Conservation (phyloP, 352 stramenopile species). For the Pythium oligandrum region DNA sequence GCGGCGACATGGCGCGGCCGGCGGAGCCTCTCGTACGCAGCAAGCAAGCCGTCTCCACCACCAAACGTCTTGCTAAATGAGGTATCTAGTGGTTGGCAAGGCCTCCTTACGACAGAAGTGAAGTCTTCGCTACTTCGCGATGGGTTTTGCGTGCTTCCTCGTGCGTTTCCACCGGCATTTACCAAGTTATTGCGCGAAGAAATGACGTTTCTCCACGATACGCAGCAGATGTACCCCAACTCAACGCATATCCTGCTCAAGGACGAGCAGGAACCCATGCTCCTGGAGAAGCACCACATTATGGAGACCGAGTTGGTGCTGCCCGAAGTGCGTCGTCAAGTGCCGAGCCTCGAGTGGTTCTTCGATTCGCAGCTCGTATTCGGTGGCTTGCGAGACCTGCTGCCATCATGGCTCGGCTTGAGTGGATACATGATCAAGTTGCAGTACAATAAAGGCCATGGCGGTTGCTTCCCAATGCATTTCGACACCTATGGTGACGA, state of each 20-base stretch:
- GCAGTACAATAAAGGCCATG: slow-evolving; percentile 69
- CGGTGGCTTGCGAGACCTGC: slow-evolving; percentile 20
- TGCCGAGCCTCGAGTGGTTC: slow-evolving; percentile 44
- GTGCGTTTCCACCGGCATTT: slow-evolving; percentile 44
- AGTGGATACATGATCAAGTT: slow-evolving; percentile 68
- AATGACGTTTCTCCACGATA: slow-evolving; percentile 35
- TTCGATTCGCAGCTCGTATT: slow-evolving; percentile 64
- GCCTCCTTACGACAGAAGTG: slow-evolving; percentile 24
- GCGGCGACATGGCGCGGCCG: too few relatives aligned
- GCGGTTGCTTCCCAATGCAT: slow-evolving; percentile 83
- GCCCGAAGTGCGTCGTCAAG: slow-evolving; percentile 23
- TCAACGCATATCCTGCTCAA: slow-evolving; percentile 69
- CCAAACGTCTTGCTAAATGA: slow-evolving; percentile 3
- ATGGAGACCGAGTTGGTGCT: slow-evolving; percentile 77
- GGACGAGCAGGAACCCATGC: slow-evolving; percentile 20
- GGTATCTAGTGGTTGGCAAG: slow-evolving; percentile 18
- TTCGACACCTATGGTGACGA: slow-evolving; percentile 83
- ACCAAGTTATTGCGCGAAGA: slow-evolving; percentile 43
- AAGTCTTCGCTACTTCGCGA: slow-evolving; percentile 27
- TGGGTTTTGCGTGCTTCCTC: slow-evolving; percentile 47
- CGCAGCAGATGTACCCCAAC: slow-evolving; percentile 65
- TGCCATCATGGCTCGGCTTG: slow-evolving; percentile 42
- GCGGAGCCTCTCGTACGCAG: too few relatives aligned
- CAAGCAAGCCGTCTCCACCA: background rate
- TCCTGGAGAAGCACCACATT: slow-evolving; percentile 78